Evolutionary conservation across 257 asterid species (phyloP), one percentile per base, ranked within the genome.

Genomic region (Nicotiana sylvestris): DNA sequence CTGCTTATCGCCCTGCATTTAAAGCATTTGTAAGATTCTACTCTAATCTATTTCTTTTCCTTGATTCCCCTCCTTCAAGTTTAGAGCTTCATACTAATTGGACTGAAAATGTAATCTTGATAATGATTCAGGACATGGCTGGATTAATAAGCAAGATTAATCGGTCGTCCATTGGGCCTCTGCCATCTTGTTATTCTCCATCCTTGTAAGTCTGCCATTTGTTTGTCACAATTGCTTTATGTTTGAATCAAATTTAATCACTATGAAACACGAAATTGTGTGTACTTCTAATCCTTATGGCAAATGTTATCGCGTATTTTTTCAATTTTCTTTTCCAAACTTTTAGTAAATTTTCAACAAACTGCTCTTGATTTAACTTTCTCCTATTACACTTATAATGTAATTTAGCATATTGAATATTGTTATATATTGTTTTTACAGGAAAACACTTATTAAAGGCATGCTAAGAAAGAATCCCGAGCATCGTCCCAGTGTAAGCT

Each of bases 381-480:
- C 21, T 21, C 21, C 21, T 21, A 21, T 21, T 21, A 21, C 21
- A 21, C 21, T 21, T 21, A 21, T 21, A 21, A 21, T 21, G 21
- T 21, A 21, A 21, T 21, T 21, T 21, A 21, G 21, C 21, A 21
- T 21, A 21, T 21, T 21, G 21, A 21, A 21, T 21, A 21, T 37
- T 49, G 62, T 27, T 49, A 49, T 27, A 13, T 72, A 46, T 25
- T 70, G 33, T 2, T 82, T 83, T 58, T 33, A 85, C 93, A 96
- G 99, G 97, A 96, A 94, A 91, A 61, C 91, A 21, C 90, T 96
- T 61, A 94, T 96, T 94, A 96, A 93, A 89, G 92, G 97, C 86
- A 96, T 96, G 99, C 95, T 96, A 67, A 88, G 99, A 83, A 96
- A 96, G 92, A 96, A 92, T 87, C 99, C 99, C 0, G 99, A 94